Conservation (phyloP, 305 asterid genomes). For the Lippia alba region DNA sequence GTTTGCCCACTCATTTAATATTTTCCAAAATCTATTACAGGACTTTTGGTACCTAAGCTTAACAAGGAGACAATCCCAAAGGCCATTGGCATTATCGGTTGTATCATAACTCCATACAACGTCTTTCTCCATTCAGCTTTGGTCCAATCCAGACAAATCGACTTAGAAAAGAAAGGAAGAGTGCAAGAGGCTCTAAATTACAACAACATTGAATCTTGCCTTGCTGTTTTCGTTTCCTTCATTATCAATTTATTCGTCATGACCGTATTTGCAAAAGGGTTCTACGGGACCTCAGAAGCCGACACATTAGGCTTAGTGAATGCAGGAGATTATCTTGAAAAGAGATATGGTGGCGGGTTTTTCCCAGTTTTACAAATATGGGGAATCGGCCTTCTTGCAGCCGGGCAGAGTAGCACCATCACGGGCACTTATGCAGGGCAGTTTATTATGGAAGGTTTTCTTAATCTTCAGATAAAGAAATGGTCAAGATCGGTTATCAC, state of each 20-base stretch:
- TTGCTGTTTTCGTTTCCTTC: constrained; percentile 69
- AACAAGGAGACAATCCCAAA: constrained; percentile 58
- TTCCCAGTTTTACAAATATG: constrained; percentile 73
- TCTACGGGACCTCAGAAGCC: constrained; percentile 58
- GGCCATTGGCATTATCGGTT: constrained; percentile 79
- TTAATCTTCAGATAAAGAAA: constrained; percentile 62
- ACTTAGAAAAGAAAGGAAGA: constrained; percentile 59
- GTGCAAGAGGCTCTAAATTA: constrained; percentile 83
- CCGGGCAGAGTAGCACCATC: constrained; percentile 86
- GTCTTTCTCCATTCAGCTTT: constrained; percentile 77
- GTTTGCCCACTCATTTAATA: neutral
- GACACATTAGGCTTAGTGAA: constrained; percentile 61
- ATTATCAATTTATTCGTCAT: constrained; percentile 72
- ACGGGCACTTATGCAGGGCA: constrained; percentile 87
- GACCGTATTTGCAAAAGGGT: constrained; percentile 75
- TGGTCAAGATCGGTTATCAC: constrained; percentile 75
- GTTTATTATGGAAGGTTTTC: constrained; percentile 86
- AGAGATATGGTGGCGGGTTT: constrained; percentile 68
- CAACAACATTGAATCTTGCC: constrained; percentile 66
- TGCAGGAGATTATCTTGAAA: constrained; percentile 70
- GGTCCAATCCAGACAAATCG: constrained; percentile 72
- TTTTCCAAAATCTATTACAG: constrained; percentile 34
- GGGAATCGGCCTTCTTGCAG: constrained; percentile 78
- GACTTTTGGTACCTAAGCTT: constrained; percentile 61
- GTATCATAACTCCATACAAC: constrained; percentile 81